Percentiles rank a stretch among this genome's conserved stretches.
These are phyloP conservation scores for Phialemoniopsis sp. DNA, from an alignment of 2,329 filamentous ascomycete genomes.

Conservation along the genomic window DNA sequence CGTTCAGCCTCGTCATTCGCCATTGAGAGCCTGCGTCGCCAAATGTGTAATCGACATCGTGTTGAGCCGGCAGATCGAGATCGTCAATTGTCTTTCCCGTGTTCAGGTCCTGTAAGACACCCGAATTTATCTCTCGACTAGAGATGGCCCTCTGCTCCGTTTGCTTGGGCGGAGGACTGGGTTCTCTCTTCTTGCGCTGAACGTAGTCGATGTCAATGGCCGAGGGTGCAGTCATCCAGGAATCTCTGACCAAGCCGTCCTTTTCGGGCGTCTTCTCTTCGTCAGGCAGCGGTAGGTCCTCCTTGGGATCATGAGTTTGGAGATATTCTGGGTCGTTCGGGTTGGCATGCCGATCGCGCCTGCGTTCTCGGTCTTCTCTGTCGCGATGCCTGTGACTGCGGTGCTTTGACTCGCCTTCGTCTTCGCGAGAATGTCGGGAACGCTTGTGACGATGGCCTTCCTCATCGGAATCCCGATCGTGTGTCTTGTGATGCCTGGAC, in stretches of 20 bases:
- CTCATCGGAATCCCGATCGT: conserved; percentile 38
- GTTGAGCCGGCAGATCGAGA: conserved; percentile 46
- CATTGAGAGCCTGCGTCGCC: conserved; percentile 88
- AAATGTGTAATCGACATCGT: conserved; percentile 76
- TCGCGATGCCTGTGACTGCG: conserved; percentile 39
- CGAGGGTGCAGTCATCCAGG: conserved; percentile 92
- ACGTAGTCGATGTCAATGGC: conserved; percentile 82
- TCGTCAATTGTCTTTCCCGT: conserved; percentile 49
- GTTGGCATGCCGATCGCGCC: conserved; percentile 20
- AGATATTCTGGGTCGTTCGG: conserved; percentile 27
- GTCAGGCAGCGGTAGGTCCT: conserved; percentile 46
- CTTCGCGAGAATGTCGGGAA: conserved; percentile 50
- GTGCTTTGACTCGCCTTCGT: conserved; percentile 25
- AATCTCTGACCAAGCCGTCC: conserved; percentile 60
- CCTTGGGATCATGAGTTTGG: conserved; percentile 42
- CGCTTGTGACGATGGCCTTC: conserved; percentile 61
- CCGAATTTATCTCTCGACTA: conserved; percentile 72
- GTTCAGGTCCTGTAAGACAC: conserved; percentile 57
- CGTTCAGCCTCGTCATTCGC: conserved; percentile 93
- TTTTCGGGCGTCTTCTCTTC: conserved; percentile 36
- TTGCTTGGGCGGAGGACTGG: conserved; percentile 45
- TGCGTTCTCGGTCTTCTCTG: conserved; percentile 14
- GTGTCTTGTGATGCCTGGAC: conserved; percentile 25
- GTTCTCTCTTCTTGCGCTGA: conserved; percentile 53
- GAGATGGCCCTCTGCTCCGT: conserved; percentile 71